phyloP scores from a whole-genome alignment of 164 flowering plant genomes.

The Litsea cubeba region DNA sequence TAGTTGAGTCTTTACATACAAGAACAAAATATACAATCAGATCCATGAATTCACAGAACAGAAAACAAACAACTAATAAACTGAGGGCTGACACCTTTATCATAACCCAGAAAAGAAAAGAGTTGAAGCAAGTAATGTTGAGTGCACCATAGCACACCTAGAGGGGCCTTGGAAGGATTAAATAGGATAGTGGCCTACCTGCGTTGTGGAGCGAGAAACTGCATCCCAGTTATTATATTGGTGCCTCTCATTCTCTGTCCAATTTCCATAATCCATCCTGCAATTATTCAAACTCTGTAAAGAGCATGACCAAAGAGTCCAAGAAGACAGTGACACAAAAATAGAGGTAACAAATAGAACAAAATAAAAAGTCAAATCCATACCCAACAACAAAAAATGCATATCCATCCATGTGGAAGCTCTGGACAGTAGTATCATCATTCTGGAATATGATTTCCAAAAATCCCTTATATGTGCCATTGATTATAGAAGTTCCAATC shows the following conservation, averaged over 20 bases:
- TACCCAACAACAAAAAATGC: constrained; percentile 97
- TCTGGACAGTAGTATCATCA: constrained; percentile 79
- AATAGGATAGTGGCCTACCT: constrained; percentile 33
- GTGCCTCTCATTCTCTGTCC: constrained; percentile 76
- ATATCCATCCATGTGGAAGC: constrained; percentile 91
- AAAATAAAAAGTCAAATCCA: constrained; percentile 10
- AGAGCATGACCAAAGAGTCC: not conserved
- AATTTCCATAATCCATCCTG: constrained; percentile 85
- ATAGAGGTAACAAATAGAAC: not conserved
- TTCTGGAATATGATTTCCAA: constrained; percentile 87
- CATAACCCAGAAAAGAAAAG: not conserved
- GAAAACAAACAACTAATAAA: not conserved
- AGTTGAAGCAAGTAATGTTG: not conserved
- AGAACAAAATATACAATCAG: not conserved
- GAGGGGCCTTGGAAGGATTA: not conserved
- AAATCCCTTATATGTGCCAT: constrained; percentile 87
- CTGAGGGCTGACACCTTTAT: not conserved
- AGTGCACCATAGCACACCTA: not conserved
- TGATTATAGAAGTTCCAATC: constrained; percentile 69
- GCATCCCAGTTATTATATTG: constrained; percentile 87
- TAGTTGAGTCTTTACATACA: not conserved
- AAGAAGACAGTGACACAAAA: not conserved
- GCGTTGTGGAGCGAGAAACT: constrained; percentile 61
- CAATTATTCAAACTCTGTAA: constrained; percentile 10
- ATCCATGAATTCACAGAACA: not conserved